A percentile compares a stretch with the other conserved stretches of the same genome.
Evolutionary conservation across 768 basidiomycete genomes (phyloP).

Genomic region (Naganishia vishniacii): DNA sequence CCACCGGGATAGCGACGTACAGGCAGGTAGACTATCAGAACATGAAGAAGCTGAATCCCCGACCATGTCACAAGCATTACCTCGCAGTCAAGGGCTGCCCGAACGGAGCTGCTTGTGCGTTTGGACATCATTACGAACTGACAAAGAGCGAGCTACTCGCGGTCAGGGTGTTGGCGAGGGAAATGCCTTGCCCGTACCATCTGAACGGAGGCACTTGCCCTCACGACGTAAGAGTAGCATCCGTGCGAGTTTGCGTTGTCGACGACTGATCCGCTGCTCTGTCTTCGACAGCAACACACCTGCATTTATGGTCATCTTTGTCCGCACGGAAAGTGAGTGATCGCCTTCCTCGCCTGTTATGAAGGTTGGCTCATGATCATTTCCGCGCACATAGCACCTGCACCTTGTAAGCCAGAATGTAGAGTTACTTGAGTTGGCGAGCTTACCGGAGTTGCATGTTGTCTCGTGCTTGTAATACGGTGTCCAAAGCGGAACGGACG

Average conservation of each 20-base stretch:
- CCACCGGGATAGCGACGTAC: background rate
- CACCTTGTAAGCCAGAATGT: background rate
- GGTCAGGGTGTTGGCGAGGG: slow-evolving; percentile 19
- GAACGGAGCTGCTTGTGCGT: slow-evolving; percentile 4
- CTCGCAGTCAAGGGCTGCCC: slow-evolving; percentile 11
- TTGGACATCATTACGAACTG: slow-evolving; percentile 19
- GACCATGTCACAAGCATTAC: slow-evolving; percentile 25
- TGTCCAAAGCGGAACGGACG: slow-evolving; percentile 3
- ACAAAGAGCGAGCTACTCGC: slow-evolving; percentile 18
- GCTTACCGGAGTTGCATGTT: too few relatives aligned
- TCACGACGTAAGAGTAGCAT: slow-evolving; percentile 1
- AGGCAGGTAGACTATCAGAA: slow-evolving; percentile 17
- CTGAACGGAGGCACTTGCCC: slow-evolving; percentile 15
- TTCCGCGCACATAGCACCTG: background rate
- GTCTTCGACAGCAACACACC: slow-evolving; percentile 7
- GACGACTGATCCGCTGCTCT: background rate
- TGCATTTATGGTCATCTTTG: slow-evolving; percentile 27
- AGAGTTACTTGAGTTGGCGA: too few relatives aligned
- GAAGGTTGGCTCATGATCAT: too few relatives aligned
- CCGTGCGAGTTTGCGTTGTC: background rate
- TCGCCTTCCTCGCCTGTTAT: too few relatives aligned
- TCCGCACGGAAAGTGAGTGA: slow-evolving; percentile 14
- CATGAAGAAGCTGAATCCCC: slow-evolving; percentile 25
- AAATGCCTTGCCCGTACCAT: slow-evolving; percentile 21
- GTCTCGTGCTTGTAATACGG: too few relatives aligned